A percentile compares a stretch with the other conserved stretches of the same genome.
Evolutionary conservation across 176 grass and related monocot genomes (phyloP).

Genomic region (Aegilops tauschii): DNA sequence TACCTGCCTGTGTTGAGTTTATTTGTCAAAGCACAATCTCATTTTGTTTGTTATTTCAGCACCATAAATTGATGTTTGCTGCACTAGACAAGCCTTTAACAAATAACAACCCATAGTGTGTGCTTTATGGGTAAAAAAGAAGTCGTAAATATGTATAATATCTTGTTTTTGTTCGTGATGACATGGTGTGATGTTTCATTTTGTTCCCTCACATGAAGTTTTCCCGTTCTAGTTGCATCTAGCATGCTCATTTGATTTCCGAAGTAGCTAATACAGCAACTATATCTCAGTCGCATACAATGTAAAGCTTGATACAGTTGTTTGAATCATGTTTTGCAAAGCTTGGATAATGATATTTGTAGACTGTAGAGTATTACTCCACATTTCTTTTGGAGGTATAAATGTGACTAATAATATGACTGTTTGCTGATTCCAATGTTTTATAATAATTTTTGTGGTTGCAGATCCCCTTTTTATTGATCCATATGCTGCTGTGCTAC

Average conservation of each 20-base stretch:
- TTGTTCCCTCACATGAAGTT: background rate
- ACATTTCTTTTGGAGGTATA: background rate
- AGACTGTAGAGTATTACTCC: background rate
- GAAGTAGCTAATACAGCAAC: background rate
- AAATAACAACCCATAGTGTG: no score
- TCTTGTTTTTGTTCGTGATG: background rate
- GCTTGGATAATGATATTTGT: background rate
- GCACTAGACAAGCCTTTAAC: no score
- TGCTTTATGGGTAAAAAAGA: background rate
- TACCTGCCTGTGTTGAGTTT: no score
- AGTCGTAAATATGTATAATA: background rate
- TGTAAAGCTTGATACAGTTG: background rate
- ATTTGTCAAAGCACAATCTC: no score
- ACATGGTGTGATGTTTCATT: background rate
- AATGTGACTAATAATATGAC: background rate
- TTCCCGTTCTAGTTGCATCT: slow-evolving; percentile 1
- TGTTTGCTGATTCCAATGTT: slow-evolving; percentile 7
- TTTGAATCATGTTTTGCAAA: slow-evolving; percentile 5
- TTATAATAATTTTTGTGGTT: background rate
- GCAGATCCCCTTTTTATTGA: slow-evolving; percentile 91
- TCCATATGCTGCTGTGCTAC: slow-evolving; percentile 71
- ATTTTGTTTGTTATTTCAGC: no score
- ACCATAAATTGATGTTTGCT: no score
- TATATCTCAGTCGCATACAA: background rate
- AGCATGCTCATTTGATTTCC: slow-evolving; percentile 7